phyloP scores from a whole-genome alignment of 78 protist genomes.

The Planoprotostelium fungivorum region DNA sequence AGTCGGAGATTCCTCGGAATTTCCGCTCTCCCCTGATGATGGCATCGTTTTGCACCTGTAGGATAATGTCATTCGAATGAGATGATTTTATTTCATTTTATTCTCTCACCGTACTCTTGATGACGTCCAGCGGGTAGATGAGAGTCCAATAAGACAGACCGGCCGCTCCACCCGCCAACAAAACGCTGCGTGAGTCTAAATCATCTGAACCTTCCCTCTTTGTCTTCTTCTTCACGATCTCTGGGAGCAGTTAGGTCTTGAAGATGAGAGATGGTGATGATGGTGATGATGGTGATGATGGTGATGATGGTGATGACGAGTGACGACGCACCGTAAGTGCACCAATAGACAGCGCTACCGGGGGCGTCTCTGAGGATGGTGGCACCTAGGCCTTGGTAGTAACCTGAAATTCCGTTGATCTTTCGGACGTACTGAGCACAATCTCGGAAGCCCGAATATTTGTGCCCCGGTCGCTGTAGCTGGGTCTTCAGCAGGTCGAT shows the following conservation, averaged over 20 bases:
- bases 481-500: conserved; percentile 59
- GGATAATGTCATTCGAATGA: not conserved
- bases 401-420: conserved; percentile 18
- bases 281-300: no score
- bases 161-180: conserved; percentile 51
- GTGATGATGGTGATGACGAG: not conserved
- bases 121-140: conserved; percentile 54
- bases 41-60: conserved; percentile 32
- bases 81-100: not conserved
- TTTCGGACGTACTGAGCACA: conserved; percentile 36
- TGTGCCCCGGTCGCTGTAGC: conserved; percentile 13
- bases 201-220: not conserved
- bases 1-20: conserved; percentile 20
- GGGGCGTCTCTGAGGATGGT: conserved; percentile 41
- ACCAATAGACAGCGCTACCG: conserved; percentile 47
- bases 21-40: conserved; percentile 13
- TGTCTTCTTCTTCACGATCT: no score
- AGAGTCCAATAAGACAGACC: conserved; percentile 46
- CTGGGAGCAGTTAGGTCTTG: no score
- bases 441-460: conserved; percentile 27
- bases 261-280: no score
- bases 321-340: conserved; percentile 28
- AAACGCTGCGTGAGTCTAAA: conserved; percentile 25
- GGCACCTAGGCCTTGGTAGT: conserved; percentile 31
- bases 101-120: conserved; percentile 13